Percentiles rank a stretch among this genome's conserved stretches.
Evolutionary conservation across 495 filamentous ascomycete species (phyloP).

Genomic region (Melanomma pulvis-pyrius): DNA sequence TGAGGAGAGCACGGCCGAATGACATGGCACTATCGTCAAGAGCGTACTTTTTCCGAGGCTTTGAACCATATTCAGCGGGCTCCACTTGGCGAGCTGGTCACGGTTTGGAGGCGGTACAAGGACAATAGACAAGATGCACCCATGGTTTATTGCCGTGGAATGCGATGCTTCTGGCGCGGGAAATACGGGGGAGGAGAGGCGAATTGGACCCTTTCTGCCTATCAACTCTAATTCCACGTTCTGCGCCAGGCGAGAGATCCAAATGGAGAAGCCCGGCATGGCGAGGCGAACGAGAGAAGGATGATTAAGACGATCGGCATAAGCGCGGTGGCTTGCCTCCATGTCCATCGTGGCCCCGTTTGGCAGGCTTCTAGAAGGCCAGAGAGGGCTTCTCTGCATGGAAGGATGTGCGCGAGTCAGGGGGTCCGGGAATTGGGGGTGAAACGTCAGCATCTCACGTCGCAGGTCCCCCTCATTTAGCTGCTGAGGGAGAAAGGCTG

Average conservation of each 20-base stretch:
- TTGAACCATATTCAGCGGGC: no score
- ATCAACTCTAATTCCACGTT: no score
- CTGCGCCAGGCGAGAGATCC: background rate
- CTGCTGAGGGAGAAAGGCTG: background rate
- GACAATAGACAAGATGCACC: no score
- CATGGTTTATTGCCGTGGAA: no score
- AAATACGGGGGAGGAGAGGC: no score
- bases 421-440: background rate
- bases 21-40: background rate
- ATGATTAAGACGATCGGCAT: constrained; percentile 26
- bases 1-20: background rate
- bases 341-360: background rate
- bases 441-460: constrained; percentile 20
- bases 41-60: no score
- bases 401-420: constrained; percentile 5
- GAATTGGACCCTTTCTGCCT: no score
- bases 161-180: no score
- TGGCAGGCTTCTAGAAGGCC: constrained; percentile 26
- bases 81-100: no score
- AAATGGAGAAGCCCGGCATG: background rate
- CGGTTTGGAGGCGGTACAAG: no score
- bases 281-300: background rate
- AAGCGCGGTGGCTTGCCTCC: constrained; percentile 18
- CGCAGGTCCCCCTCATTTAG: background rate
- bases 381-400: constrained; percentile 6